Percentiles rank a stretch among this genome's conserved stretches.
phyloP scores from a whole-genome alignment of 352 stramenopile genomes.

The Peronosclerospora sorghi region DNA sequence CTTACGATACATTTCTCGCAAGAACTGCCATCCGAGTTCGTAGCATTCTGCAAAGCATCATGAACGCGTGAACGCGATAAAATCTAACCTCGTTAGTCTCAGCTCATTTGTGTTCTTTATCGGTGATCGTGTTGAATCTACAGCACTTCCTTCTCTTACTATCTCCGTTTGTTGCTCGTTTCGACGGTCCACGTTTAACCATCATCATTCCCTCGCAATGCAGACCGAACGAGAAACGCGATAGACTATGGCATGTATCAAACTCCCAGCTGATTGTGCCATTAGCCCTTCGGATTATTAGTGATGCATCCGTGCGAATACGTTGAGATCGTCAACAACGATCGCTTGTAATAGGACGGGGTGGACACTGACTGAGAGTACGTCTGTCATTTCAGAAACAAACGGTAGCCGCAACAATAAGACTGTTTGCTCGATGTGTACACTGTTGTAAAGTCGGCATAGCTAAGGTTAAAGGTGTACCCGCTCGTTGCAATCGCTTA shows the following conservation, averaged over 20 bases:
- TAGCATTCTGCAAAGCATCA: too few species aligned
- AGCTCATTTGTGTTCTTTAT: conserved; percentile 11
- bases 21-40: conserved; percentile 1
- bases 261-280: conserved; percentile 40
- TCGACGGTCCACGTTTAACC: neutral
- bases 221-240: neutral
- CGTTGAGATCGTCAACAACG: conserved; percentile 43
- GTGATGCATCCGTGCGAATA: conserved; percentile 15
- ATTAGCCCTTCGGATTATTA: conserved; percentile 44
- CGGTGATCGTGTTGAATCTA: conserved; percentile 2
- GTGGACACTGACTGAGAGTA: conserved; percentile 36
- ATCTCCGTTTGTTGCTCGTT: neutral
- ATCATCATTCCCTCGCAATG: neutral
- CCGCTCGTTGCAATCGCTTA: conserved; percentile 28
- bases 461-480: conserved; percentile 27
- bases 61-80: neutral
- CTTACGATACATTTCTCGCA: neutral
- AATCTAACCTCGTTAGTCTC: conserved; percentile 3
- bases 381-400: conserved; percentile 75
- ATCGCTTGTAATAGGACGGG: conserved; percentile 37
- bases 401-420: conserved; percentile 52
- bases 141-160: neutral
- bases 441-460: conserved; percentile 47
- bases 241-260: conserved; percentile 10
- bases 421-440: conserved; percentile 21